Percentiles rank a stretch among this genome's conserved stretches.
phyloP scores from a whole-genome alignment of 2,329 filamentous ascomycete genomes.

The Penicillium hordei region DNA sequence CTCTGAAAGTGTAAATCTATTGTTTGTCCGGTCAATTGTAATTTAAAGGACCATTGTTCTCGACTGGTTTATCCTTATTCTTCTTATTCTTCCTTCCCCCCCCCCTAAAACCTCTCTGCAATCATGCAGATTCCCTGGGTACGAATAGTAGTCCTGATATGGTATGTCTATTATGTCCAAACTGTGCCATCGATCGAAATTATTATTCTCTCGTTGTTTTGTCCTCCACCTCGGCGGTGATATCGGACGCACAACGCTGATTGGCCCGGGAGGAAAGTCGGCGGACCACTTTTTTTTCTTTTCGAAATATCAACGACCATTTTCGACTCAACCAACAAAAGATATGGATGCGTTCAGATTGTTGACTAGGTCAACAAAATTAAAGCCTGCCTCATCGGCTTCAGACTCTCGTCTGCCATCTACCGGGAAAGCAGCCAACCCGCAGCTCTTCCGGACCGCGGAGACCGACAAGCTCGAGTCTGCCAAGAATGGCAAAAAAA shows the following conservation, averaged over 20 bases:
- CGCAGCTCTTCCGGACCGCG: conserved; percentile 39
- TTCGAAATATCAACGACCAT: conserved; percentile 19
- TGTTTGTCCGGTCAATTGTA: neutral
- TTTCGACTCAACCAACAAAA: conserved; percentile 15
- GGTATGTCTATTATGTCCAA: neutral
- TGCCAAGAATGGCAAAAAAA: conserved; percentile 33
- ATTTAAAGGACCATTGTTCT: neutral
- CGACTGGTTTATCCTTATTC: neutral
- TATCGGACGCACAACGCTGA: conserved; percentile 22
- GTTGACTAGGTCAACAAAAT: conserved; percentile 46
- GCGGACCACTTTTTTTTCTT: conserved; percentile 30
- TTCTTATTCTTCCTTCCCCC: neutral
- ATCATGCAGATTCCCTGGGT: neutral
- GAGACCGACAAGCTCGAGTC: conserved; percentile 32
- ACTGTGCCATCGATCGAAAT: neutral
- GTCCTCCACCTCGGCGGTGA: neutral
- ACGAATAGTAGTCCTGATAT: neutral
- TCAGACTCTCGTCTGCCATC: conserved; percentile 39
- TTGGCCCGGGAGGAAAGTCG: conserved; percentile 34
- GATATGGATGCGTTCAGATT: conserved; percentile 50
- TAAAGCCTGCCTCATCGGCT: conserved; percentile 36
- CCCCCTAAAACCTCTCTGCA: neutral
- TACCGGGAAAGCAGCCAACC: conserved; percentile 40
- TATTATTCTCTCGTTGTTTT: neutral
- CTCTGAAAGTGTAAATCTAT: neutral